Base-by-base conservation (phyloP, 352 stramenopile species). In the Globisporangium camurandrum region DNA sequence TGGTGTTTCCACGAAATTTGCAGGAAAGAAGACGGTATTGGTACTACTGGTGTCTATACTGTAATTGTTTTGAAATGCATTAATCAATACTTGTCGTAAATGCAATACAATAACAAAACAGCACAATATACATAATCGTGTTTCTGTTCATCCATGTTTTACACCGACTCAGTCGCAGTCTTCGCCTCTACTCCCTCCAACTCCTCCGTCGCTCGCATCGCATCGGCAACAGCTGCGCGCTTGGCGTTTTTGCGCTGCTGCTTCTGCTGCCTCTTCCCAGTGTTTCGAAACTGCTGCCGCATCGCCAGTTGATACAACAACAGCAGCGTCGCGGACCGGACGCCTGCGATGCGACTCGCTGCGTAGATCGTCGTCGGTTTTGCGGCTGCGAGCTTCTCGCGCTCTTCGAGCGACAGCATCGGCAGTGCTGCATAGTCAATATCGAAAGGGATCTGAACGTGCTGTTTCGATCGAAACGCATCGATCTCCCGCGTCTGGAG, bases 401-500 rank as follows among this genome's bases (percentile, higher is more conserved):
- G 75, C 56, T 99, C 96, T 67, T 99, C 96, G 56, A 91, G 96
- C 31, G 89, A 98, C 54, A 99, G 86, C 47, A 96, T 96, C n/a
- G 93, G 93, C 56, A 98, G 86, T 38, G 69, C 34, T 1, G 73
- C 71, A 66, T 98, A 99, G 59, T 95, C 70, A 37, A 99, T 81
- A 64, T 94, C 91, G 10, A 83, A 70, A 16, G 96, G 96, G 54
- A 99, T 97, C 46, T 74, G 58, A 22, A 97, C 75, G 53, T 95
- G 89, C 67, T 98, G 86, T 37, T 96, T 96, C 56, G 91, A 86
- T 39, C 93, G 73, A 72, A 96, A 98, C 26, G 87, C 88, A 51
- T 96, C 88, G 63, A 99, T 98, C 66, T 99, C 96, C 52, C 95
- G 92, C 52, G 94, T 73, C 64, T 98, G 94, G 17, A 95, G 61